Evolutionary conservation across 2,329 filamentous ascomycete species (phyloP).

Genomic region (Fusarium buxicola): DNA sequence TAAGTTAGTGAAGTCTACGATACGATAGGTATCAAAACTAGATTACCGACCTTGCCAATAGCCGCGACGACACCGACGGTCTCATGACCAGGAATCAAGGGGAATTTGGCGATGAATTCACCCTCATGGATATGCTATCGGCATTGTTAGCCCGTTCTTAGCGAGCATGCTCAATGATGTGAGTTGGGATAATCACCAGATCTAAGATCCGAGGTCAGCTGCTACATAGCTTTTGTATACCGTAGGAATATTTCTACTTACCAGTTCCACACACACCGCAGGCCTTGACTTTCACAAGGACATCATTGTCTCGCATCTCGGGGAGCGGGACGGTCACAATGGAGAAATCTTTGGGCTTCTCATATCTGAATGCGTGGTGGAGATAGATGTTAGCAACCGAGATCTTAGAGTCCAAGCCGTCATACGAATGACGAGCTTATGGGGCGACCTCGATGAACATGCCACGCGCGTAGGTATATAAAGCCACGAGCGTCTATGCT

Average conservation of each 20-base stretch:
- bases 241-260: conserved; percentile 46
- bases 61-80: conserved; percentile 74
- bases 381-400: conserved; percentile 15
- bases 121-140: conserved; percentile 72
- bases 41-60: conserved; percentile 55
- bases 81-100: conserved; percentile 75
- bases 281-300: conserved; percentile 75
- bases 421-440: conserved; percentile 6
- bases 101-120: conserved; percentile 73
- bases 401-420: conserved; percentile 3
- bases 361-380: conserved; percentile 57
- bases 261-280: conserved; percentile 72
- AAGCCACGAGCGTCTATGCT: not conserved
- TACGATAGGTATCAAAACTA: not conserved
- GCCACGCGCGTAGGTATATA: conserved; percentile 20
- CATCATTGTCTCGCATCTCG: conserved; percentile 68
- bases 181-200: conserved; percentile 47
- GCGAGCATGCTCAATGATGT: not conserved
- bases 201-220: conserved; percentile 47
- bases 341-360: conserved; percentile 70
- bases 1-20: conserved; percentile 7
- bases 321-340: conserved; percentile 73
- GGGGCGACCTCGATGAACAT: conserved; percentile 40
- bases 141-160: conserved; percentile 9
- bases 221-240: not conserved